Base-by-base conservation (phyloP, 805 yeast genomes). In the Grigorovia humatica region DNA sequence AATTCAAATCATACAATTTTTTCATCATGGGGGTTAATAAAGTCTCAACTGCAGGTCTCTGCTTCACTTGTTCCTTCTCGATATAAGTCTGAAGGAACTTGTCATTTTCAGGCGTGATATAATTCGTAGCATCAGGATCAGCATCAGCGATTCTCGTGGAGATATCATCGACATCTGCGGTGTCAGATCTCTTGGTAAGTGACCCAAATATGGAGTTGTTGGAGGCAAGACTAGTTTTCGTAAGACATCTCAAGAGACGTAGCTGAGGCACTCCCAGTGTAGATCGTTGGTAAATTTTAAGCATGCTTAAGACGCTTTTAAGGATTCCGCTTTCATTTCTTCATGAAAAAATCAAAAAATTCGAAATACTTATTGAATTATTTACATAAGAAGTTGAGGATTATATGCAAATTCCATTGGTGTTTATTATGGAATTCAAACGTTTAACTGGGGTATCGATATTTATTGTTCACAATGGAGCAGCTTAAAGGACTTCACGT, bases 21-120 rank as follows among this genome's bases (percentile, higher is more conserved):
- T 75, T 75, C 66, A 88, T 89, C 54, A 88, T 71, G 11, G 96
- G 91, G 5, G 88, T 75, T 15, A 89, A 66, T 15, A 80, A 68
- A 40, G 70, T 67, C 51, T 80, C 78, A 46, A 79, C 77, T 9
- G 86, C 82, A 17, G 77, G 67, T 52, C 74, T 70, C 61, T 88
- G 57, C 1, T 58, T 56, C 18, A 54, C 59, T 38, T 62, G 74
- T 55, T 64, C 58, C 42, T 81, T 79, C 41, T 79, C 73, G 48
- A 77, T 65, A 59, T 68, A 79, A 52, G 76, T 75, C 59, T 80
- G 82, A 57, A 78, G 58, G 47, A 55, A 55, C 29, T 46, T 58
- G 58, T 72, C 75, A 49, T 66, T 70, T 4, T 62, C 57, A 4
- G 66, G 47, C 1, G 71, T 70, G 29, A 71, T 58, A n/a, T 59